Percentiles rank a stretch among this genome's conserved stretches.
These are phyloP conservation scores for Alternaria longipes DNA, from an alignment of 2,329 filamentous ascomycete genomes.

Conservation along the genomic window DNA sequence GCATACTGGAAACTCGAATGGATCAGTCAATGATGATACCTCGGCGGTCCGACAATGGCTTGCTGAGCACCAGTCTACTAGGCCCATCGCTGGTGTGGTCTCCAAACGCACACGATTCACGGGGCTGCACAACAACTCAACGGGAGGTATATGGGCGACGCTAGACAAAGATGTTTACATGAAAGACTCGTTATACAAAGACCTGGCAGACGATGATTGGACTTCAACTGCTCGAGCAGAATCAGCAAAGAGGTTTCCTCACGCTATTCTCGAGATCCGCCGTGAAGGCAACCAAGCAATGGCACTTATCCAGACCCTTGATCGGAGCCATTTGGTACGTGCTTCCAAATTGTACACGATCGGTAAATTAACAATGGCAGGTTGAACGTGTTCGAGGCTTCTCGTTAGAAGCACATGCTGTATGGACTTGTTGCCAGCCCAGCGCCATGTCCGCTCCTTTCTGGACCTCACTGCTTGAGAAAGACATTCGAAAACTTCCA, in stretches of 20 bases:
- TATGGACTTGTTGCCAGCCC: constrained; percentile 59
- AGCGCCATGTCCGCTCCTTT: constrained; percentile 57
- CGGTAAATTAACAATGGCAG: constrained; percentile 39
- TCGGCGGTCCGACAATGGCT: constrained; percentile 55
- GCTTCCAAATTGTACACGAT: constrained; percentile 1
- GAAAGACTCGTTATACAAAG: constrained; percentile 40
- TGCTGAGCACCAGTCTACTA: constrained; percentile 53
- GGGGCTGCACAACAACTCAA: constrained; percentile 56
- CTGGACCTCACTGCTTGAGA: constrained; percentile 59
- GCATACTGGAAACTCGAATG: constrained; percentile 7
- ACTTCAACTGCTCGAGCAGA: constrained; percentile 32
- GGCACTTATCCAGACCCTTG: constrained; percentile 55
- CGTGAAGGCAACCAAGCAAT: constrained; percentile 55
- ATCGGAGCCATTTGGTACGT: constrained; percentile 59
- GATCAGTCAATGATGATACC: constrained; percentile 23
- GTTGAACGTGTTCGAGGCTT: constrained; percentile 63
- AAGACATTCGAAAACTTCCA: constrained; percentile 64
- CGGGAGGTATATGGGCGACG: constrained; percentile 58
- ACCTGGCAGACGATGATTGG: constrained; percentile 47
- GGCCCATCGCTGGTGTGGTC: constrained; percentile 58
- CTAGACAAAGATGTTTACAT: constrained; percentile 60
- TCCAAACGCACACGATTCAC: constrained; percentile 59
- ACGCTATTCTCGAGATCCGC: constrained; percentile 61
- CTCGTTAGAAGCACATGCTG: constrained; percentile 62
- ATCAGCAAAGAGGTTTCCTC: constrained; percentile 54